Evolutionary conservation across 2,329 filamentous ascomycete genomes (phyloP).

Genomic region (Zymoseptoria pseudotritici): DNA sequence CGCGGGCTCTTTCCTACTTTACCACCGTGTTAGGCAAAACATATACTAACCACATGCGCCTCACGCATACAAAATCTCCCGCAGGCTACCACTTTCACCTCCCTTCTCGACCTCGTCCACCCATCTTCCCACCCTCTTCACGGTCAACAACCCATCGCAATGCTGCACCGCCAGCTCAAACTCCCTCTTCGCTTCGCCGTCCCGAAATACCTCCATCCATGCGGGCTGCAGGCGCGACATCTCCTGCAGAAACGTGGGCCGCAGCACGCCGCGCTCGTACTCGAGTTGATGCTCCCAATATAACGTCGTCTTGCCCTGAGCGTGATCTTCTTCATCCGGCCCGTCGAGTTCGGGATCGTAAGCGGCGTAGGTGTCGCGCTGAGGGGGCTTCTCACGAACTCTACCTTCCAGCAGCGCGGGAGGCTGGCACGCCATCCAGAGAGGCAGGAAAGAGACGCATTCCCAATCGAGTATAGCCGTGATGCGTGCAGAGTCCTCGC

Average conservation of each 20-base stretch:
- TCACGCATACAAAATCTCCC: neutral
- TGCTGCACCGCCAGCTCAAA: conserved; percentile 1
- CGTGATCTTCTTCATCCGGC: neutral
- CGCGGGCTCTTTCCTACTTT: no score
- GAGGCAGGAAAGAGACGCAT: conserved; percentile 1
- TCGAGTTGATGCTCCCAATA: conserved; percentile 2
- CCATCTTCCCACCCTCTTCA: neutral
- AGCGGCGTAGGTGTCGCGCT: neutral
- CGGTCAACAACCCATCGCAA: neutral
- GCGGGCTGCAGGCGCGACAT: neutral
- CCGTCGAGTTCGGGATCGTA: neutral
- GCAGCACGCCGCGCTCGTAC: neutral
- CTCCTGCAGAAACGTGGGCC: neutral
- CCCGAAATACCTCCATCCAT: neutral
- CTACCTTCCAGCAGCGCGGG: neutral
- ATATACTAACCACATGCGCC: neutral
- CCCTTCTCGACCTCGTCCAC: neutral
- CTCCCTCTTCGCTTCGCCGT: conserved; percentile 1
- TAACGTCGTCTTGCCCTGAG: neutral
- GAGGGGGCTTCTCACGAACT: neutral
- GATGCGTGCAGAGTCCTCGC: neutral
- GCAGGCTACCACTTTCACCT: neutral
- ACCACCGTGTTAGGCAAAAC: no score
- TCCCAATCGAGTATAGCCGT: conserved; percentile 9
- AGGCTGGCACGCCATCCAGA: conserved; percentile 1